phyloP scores from a whole-genome alignment of 2,329 filamentous ascomycete species.

The Talaromyces pinophilus region DNA sequence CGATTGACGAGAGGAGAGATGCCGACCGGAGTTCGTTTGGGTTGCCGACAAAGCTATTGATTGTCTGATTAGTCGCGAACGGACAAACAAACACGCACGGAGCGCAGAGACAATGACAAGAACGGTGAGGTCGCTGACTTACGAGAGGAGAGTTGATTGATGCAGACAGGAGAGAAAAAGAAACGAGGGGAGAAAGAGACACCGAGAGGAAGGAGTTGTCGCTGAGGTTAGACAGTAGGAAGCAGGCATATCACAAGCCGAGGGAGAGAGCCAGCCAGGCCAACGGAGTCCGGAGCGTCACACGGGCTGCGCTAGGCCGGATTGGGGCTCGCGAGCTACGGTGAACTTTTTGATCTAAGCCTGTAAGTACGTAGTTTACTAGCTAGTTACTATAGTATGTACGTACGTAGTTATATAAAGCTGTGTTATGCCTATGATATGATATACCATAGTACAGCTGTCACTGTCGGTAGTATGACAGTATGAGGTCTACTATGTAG shows the following conservation, averaged over 20 bases:
- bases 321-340: background rate
- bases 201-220: background rate
- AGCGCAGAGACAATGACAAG: background rate
- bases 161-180: background rate
- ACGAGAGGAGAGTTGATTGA: background rate
- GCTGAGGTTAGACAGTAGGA: background rate
- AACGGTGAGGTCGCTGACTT: background rate
- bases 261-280: background rate
- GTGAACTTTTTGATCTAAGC: constrained; percentile 13
- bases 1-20: background rate
- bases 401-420: background rate
- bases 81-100: background rate
- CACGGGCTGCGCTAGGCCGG: background rate
- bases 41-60: background rate
- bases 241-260: constrained; percentile 15
- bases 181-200: background rate
- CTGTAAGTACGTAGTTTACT: background rate
- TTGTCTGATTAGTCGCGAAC: background rate
- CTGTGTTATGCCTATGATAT: background rate
- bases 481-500: constrained; percentile 14
- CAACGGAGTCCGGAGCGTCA: constrained; percentile 8
- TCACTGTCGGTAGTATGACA: background rate
- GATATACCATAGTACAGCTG: background rate
- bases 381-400: background rate
- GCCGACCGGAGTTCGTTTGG: background rate